A percentile compares a stretch with the other conserved stretches of the same genome.
Evolutionary conservation across 1,139 yeast species (phyloP).

Genomic region (Candida buenavistaensis): DNA sequence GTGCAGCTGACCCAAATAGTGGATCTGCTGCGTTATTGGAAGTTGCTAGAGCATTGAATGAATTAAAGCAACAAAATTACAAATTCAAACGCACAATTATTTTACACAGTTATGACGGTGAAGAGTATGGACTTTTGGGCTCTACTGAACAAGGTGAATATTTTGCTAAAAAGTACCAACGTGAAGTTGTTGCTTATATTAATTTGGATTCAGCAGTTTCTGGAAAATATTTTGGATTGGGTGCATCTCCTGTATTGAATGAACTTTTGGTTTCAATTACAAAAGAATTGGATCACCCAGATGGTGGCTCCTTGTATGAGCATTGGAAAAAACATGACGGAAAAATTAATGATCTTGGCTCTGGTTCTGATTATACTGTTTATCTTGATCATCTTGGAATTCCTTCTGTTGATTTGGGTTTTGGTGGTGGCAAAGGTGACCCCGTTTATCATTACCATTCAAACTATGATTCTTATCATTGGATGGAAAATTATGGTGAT

Average conservation of each 20-base stretch:
- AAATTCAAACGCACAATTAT: constrained; percentile 42
- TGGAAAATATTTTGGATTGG: constrained; percentile 33
- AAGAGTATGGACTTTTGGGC: constrained; percentile 49
- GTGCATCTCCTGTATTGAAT: constrained; percentile 43
- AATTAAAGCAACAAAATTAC: constrained; percentile 42
- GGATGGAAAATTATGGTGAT: constrained; percentile 59
- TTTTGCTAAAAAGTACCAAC: constrained; percentile 33
- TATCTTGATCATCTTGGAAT: constrained; percentile 50
- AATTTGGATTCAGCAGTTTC: constrained; percentile 43
- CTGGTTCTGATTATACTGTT: constrained; percentile 50
- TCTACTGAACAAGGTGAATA: constrained; percentile 50
- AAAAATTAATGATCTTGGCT: constrained; percentile 36
- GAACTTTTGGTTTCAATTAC: constrained; percentile 33
- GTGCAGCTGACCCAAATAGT: constrained; percentile 51
- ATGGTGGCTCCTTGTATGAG: constrained; percentile 51
- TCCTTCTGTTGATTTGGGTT: constrained; percentile 43
- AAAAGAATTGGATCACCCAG: constrained; percentile 48
- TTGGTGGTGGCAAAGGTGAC: constrained; percentile 30
- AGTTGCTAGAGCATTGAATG: constrained; percentile 47
- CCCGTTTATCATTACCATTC: constrained; percentile 60
- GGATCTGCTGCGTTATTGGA: constrained; percentile 46
- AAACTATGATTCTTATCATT: constrained; percentile 55
- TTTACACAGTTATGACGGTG: constrained; percentile 47
- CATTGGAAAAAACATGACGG: constrained; percentile 50
- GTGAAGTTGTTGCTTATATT: constrained; percentile 44